Percentiles rank a stretch among this genome's conserved stretches.
phyloP scores from a whole-genome alignment of 2,329 filamentous ascomycete genomes.

The Exophiala lecanii-corni region DNA sequence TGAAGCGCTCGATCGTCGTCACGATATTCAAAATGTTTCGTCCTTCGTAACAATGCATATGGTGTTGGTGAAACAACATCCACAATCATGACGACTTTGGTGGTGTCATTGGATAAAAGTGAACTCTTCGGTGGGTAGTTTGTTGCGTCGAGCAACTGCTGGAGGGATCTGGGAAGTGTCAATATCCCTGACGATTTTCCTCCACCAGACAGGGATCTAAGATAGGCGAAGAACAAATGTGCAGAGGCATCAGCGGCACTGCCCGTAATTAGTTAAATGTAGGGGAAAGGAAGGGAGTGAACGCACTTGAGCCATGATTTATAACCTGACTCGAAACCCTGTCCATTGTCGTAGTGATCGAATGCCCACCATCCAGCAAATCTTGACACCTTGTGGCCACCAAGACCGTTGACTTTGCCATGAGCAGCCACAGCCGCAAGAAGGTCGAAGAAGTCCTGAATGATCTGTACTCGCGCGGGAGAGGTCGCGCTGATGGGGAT shows the following conservation, averaged over 20 bases:
- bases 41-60: constrained; percentile 81
- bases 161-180: constrained; percentile 80
- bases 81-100: constrained; percentile 94
- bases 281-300: background rate
- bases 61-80: constrained; percentile 91
- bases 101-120: constrained; percentile 72
- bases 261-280: constrained; percentile 13
- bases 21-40: constrained; percentile 92
- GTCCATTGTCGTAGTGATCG: constrained; percentile 78
- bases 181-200: constrained; percentile 71
- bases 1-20: constrained; percentile 81
- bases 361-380: constrained; percentile 99
- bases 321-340: constrained; percentile 93
- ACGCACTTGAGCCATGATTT: constrained; percentile 75
- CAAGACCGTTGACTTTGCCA: constrained; percentile 87
- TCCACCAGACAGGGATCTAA: constrained; percentile 75
- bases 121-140: constrained; percentile 82
- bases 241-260: constrained; percentile 93
- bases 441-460: constrained; percentile 94
- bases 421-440: constrained; percentile 86
- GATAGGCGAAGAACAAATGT: constrained; percentile 95
- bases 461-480: constrained; percentile 76
- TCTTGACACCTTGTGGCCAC: constrained; percentile 86
- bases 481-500: constrained; percentile 91
- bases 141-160: constrained; percentile 84